These are phyloP conservation scores for Oryza officinalis DNA, from an alignment of 176 grass and related monocot genomes.

Conservation along the genomic window DNA sequence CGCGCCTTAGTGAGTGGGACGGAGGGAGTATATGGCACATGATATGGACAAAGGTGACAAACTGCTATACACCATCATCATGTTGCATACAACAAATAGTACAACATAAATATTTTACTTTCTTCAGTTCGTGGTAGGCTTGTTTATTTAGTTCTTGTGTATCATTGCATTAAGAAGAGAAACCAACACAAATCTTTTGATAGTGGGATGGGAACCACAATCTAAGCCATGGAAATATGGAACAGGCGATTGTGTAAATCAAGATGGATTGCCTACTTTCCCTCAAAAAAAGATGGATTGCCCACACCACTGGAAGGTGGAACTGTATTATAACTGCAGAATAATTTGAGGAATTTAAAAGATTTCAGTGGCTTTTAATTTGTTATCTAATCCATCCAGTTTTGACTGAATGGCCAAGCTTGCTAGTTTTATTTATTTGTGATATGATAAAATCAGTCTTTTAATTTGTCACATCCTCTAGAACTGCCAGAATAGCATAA, in stretches of 20 bases:
- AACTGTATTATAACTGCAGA: not conserved
- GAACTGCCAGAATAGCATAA: not conserved
- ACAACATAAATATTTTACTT: not conserved
- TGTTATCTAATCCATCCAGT: not conserved
- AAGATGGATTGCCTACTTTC: not conserved
- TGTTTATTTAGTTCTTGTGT: not conserved
- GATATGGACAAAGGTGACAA: not conserved
- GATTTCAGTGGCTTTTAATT: not conserved
- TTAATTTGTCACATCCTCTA: not conserved
- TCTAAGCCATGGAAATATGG: slow-evolving; percentile 6
- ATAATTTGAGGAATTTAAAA: slow-evolving; percentile 2
- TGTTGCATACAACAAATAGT: not conserved
- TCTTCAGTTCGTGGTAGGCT: not conserved
- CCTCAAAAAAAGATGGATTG: not conserved
- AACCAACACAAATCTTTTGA: not conserved
- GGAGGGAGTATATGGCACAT: not conserved
- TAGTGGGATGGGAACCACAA: not conserved
- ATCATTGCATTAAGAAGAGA: not conserved
- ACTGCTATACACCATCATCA: not conserved
- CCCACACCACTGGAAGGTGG: not conserved
- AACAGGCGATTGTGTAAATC: not conserved
- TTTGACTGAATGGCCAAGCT: not conserved
- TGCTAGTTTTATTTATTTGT: not conserved
- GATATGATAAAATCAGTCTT: not conserved
- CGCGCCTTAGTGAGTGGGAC: no score